A percentile compares a stretch with the other conserved stretches of the same genome.
Conservation (phyloP, 2,329 filamentous ascomycete genomes). For the Sclerotinia minor region DNA sequence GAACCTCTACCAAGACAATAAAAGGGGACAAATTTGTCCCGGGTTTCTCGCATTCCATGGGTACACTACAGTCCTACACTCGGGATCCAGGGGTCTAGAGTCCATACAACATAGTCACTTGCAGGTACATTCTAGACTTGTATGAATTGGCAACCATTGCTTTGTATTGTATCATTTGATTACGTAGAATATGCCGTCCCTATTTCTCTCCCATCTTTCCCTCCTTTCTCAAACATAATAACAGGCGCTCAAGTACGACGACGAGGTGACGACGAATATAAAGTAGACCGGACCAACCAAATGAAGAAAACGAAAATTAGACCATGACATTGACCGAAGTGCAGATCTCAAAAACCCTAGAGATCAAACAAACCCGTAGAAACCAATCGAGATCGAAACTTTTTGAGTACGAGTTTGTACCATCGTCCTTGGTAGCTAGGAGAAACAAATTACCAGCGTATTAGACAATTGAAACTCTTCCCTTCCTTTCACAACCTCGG, state of each 20-base stretch:
- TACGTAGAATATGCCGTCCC: conserved; percentile 33
- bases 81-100: not conserved
- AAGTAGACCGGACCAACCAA: conserved; percentile 23
- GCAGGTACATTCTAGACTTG: not conserved
- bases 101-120: not conserved
- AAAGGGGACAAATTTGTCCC: not conserved
- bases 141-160: conserved; percentile 12
- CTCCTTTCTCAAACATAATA: conserved; percentile 24
- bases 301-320: conserved; percentile 29
- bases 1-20: not conserved
- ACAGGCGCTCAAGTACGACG: conserved; percentile 29
- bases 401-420: conserved; percentile 30
- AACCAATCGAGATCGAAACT: conserved; percentile 31
- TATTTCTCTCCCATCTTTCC: conserved; percentile 17
- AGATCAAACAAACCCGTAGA: conserved; percentile 27
- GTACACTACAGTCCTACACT: not conserved
- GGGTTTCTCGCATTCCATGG: not conserved
- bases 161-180: conserved; percentile 29
- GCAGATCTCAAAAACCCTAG: conserved; percentile 26
- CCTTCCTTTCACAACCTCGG: conserved; percentile 26
- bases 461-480: conserved; percentile 24
- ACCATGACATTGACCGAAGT: conserved; percentile 33
- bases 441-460: conserved; percentile 33
- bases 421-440: conserved; percentile 27
- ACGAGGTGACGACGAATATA: conserved; percentile 22